Conservation (phyloP, 441 rosid genomes). For the Capsella rubella region DNA sequence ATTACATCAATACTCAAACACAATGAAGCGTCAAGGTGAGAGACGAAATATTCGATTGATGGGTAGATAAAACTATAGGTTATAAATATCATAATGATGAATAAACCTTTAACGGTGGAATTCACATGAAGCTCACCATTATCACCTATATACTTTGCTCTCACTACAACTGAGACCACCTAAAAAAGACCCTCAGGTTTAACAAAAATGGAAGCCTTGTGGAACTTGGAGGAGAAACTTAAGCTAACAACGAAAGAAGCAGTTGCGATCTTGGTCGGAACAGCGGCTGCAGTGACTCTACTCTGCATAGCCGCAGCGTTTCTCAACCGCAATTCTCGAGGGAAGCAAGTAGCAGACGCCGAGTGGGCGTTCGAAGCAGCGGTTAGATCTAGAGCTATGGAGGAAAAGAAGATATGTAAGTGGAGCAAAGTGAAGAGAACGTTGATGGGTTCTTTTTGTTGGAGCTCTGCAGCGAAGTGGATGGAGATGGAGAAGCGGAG, state of each 20-base stretch:
- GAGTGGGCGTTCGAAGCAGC: constrained; percentile 30
- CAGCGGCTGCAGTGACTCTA: constrained; percentile 50
- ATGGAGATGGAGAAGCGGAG: constrained; percentile 43
- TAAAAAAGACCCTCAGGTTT: background rate
- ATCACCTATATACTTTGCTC: constrained; percentile 32
- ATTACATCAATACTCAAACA: background rate
- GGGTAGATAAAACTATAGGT: background rate
- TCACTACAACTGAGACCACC: background rate
- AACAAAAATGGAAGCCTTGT: constrained; percentile 65
- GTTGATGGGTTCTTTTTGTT: constrained; percentile 63
- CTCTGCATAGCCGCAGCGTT: constrained; percentile 54
- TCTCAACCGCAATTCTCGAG: constrained; percentile 49
- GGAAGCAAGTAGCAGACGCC: constrained; percentile 37
- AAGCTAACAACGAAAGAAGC: constrained; percentile 63
- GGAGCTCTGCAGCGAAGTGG: constrained; percentile 74
- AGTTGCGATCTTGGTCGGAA: constrained; percentile 51
- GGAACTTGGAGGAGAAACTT: constrained; percentile 70
- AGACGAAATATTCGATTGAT: background rate
- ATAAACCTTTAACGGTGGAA: constrained; percentile 50
- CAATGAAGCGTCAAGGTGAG: background rate
- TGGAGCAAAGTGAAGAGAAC: constrained; percentile 54
- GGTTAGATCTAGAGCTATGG: background rate
- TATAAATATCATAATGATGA: constrained; percentile 31
- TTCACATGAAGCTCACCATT: constrained; percentile 57
- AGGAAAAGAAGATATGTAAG: constrained; percentile 32